Evolutionary conservation across 352 stramenopile species (phyloP), one percentile per base, ranked within the genome.

Genomic region (Discostella stelligera): DNA sequence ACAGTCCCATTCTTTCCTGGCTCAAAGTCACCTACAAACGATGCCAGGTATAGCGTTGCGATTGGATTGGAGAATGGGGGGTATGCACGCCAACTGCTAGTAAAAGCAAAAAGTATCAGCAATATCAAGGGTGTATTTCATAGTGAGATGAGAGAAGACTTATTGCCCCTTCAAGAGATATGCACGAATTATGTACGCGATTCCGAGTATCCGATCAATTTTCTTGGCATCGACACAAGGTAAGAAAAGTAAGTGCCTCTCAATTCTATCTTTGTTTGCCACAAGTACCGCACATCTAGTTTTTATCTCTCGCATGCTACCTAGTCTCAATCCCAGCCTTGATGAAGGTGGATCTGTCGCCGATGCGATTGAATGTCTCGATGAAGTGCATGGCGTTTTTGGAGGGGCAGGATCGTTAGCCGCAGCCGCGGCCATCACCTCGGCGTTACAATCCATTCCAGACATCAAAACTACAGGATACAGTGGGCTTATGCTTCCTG

Each of bases 1-100:
- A 74, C 59, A 4, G 85, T 90, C 63, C 87, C 87, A 18, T 92
- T 92, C 60, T 92, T 92, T 66, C 87, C 87, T 41, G 82, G 65
- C 18, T 82, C 82, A 0, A 87, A 66, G 41, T 65, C 69, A 16
- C 59, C 62, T 50, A 66, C 73, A 14, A 44, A 44, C 11, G 37
- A 44, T 0, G 2, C 37, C 2, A 25, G 0, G 7, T 65, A 87
- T 30, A 25, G 25, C 14, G 89, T 93, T 80, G 84, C 84, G 5
- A 80, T 93, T 44, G 88, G 88, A 25, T 74, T 93, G 39, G 88
- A 93, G 71, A 93, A 91, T 79, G 88, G 88, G 30, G 32, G 53
- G 21, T 76, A 90, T 27, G 81, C 76, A 4, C 56, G 72, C 14
- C 0, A 72, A 44, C 63, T 90, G 9, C 64, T 92, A n/a, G 39